Percentiles rank a stretch among this genome's conserved stretches.
These are phyloP conservation scores for Novakomyces olei DNA, from an alignment of 805 yeast species.

Conservation along the genomic window DNA sequence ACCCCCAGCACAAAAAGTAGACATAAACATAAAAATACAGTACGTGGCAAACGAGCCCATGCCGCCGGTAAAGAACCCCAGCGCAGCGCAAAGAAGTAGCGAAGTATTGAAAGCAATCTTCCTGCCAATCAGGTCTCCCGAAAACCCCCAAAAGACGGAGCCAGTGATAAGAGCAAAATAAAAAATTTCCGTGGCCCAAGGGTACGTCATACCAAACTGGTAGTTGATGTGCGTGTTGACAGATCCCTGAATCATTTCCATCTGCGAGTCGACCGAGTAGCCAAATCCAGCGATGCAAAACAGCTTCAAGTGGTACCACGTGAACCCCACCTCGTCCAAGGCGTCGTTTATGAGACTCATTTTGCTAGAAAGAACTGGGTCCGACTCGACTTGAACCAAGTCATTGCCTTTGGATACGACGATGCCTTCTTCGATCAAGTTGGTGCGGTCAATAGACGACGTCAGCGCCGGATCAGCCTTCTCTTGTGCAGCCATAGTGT, in stretches of 20 bases:
- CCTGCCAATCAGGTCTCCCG: conserved; percentile 34
- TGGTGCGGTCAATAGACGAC: too few species aligned
- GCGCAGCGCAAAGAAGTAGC: conserved; percentile 25
- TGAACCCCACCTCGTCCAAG: conserved; percentile 39
- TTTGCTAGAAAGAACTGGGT: conserved; percentile 5
- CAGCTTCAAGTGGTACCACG: conserved; percentile 30
- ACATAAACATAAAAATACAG: conserved; percentile 25
- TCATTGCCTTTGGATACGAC: too few species aligned
- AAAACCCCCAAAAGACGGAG: conserved; percentile 33
- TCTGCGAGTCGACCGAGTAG: conserved; percentile 32
- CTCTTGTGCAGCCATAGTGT: too few species aligned
- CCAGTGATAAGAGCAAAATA: conserved; percentile 16
- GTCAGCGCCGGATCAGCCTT: too few species aligned
- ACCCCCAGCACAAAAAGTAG: conserved; percentile 32
- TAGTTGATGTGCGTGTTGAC: conserved; percentile 22
- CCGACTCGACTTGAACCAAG: too few species aligned
- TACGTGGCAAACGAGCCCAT: conserved; percentile 25
- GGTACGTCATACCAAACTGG: conserved; percentile 28
- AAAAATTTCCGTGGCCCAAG: neutral
- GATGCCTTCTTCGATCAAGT: too few species aligned
- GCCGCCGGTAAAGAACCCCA: conserved; percentile 34
- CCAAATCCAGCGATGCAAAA: conserved; percentile 36
- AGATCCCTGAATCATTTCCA: conserved; percentile 10
- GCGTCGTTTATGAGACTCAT: conserved; percentile 15
- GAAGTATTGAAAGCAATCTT: conserved; percentile 30